Evolutionary conservation across 1,139 yeast species (phyloP).

Genomic region (Sugiyamaella castrensis): DNA sequence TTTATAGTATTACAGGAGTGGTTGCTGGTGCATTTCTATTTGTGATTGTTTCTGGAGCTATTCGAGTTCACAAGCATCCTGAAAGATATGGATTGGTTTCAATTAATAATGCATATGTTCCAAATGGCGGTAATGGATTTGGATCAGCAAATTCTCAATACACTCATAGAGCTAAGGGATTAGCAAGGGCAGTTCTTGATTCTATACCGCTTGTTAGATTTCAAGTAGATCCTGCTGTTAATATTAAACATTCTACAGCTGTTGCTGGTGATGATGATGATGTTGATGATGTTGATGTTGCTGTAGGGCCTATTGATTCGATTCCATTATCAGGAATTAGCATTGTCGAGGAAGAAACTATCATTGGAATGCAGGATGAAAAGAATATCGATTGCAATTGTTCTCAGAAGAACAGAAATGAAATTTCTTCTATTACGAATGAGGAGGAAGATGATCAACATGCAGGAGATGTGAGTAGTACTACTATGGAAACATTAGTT

Average conservation of each 20-base stretch:
- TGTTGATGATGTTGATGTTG: background rate
- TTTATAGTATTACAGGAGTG: constrained; percentile 35
- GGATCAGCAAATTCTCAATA: constrained; percentile 22
- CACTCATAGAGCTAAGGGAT: constrained; percentile 34
- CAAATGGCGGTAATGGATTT: constrained; percentile 18
- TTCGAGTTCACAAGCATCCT: constrained; percentile 38
- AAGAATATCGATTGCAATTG: background rate
- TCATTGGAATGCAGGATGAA: background rate
- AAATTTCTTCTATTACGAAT: background rate
- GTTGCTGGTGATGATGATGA: background rate
- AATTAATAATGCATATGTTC: constrained; percentile 8
- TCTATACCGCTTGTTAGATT: constrained; percentile 38
- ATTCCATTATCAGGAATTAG: background rate
- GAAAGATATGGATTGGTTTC: constrained; percentile 36
- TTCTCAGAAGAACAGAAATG: background rate
- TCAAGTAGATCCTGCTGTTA: constrained; percentile 16
- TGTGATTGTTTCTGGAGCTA: constrained; percentile 36
- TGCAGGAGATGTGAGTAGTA: constrained; percentile 1
- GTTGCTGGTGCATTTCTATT: constrained; percentile 34
- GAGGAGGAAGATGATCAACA: background rate
- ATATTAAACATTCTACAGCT: constrained; percentile 4
- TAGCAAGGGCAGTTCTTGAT: constrained; percentile 40
- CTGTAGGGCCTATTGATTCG: too few relatives aligned
- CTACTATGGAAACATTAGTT: constrained; percentile 13
- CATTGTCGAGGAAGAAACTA: background rate